phyloP scores from a whole-genome alignment of 495 filamentous ascomycete species.

The Symbiotaphrina buchneri region DNA sequence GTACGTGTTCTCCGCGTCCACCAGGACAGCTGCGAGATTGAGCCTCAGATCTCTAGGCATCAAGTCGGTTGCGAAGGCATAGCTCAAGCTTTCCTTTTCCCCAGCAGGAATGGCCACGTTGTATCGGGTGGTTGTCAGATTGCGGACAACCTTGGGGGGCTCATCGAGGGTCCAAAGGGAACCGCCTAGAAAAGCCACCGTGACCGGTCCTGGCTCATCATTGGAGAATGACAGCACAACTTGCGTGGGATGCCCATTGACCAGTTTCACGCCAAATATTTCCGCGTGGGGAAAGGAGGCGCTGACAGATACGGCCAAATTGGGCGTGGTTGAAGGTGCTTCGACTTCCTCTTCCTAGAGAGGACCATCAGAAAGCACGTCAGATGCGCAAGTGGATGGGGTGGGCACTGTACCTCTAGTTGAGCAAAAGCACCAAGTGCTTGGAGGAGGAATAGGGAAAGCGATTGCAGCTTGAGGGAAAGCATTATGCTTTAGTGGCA shows the following conservation, averaged over 20 bases:
- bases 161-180: conserved; percentile 37
- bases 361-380: conserved; percentile 12
- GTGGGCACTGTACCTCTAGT: conserved; percentile 20
- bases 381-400: conserved; percentile 12
- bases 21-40: conserved; percentile 51
- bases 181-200: conserved; percentile 57
- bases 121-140: conserved; percentile 60
- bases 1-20: conserved; percentile 36
- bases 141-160: conserved; percentile 40
- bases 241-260: conserved; percentile 78
- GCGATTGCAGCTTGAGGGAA: conserved; percentile 43
- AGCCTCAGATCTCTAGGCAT: conserved; percentile 75
- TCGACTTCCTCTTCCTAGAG: conserved; percentile 20
- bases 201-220: conserved; percentile 54
- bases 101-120: conserved; percentile 56
- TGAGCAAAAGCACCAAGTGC: conserved; percentile 36
- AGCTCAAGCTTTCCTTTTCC: conserved; percentile 51
- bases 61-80: conserved; percentile 76
- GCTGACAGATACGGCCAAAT: conserved; percentile 50
- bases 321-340: conserved; percentile 22
- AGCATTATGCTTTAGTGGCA: too few species aligned
- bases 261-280: conserved; percentile 85
- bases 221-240: conserved; percentile 68
- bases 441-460: conserved; percentile 49
- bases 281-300: conserved; percentile 72